Conservation (phyloP, 2,329 filamentous ascomycete species). For the Aspergillus tanneri region DNA sequence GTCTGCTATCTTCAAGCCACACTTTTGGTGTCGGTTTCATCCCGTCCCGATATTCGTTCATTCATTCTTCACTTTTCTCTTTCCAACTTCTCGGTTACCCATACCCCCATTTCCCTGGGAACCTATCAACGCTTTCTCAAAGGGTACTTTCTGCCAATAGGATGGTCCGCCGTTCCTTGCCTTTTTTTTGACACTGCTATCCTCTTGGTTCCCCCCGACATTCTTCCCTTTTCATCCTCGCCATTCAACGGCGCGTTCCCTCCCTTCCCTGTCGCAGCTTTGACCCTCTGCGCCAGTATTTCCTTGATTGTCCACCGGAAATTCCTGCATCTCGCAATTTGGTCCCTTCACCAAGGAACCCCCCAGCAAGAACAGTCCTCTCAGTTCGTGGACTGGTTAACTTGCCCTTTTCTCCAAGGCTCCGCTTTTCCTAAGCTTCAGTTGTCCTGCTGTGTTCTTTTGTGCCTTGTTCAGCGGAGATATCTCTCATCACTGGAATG, state of each 20-base stretch:
- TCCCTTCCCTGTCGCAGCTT: conserved; percentile 3
- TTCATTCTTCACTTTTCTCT: conserved; percentile 8
- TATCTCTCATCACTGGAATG: conserved; percentile 31
- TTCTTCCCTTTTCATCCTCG: conserved; percentile 12
- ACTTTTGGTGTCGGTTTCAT: conserved; percentile 26
- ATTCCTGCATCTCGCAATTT: conserved; percentile 5
- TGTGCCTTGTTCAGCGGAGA: conserved; percentile 20
- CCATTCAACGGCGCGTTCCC: conserved; percentile 1
- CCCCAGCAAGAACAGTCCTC: not conserved
- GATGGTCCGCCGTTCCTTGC: conserved; percentile 14
- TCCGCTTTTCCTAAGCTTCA: conserved; percentile 8
- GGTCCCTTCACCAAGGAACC: not conserved
- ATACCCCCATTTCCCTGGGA: conserved; percentile 4
- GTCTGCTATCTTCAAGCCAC: conserved; percentile 27
- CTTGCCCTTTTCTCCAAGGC: conserved; percentile 3
- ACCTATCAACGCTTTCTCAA: conserved; percentile 6
- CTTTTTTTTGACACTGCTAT: conserved; percentile 17
- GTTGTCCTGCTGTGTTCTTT: not conserved
- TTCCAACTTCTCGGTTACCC: conserved; percentile 13
- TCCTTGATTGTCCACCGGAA: not conserved
- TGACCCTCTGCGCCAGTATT: not conserved
- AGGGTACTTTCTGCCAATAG: conserved; percentile 8
- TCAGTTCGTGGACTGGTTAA: conserved; percentile 5
- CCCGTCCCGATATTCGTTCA: conserved; percentile 17
- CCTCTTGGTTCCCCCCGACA: conserved; percentile 5